Evolutionary conservation across 1,284 basidiomycete genomes (phyloP), one percentile per base, ranked within the genome.

Genomic region (Ganoderma lingzhi): DNA sequence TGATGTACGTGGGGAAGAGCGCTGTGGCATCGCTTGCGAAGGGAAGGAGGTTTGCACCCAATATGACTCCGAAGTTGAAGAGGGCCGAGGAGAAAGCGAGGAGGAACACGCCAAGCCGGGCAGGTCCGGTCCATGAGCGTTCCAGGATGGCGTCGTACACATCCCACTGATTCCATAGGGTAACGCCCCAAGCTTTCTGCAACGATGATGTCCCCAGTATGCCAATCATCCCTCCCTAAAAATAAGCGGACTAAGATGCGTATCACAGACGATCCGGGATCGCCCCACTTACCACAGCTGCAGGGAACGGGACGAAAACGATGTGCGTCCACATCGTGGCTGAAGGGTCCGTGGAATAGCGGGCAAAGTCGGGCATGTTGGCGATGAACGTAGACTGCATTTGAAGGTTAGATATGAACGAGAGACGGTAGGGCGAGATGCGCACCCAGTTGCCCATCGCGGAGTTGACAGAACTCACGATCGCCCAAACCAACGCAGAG

Each of bases 51-150:
- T 79, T 80, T 48, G 78, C 81, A 58, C 77, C 83, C 68, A 85
- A 82, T 76, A 84, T 84, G 62, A 82, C 82, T 19, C 83, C 83
- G 68, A 85, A 79, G 67, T 83, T 84, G 53, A 82, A 83, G 10
- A 86, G 73, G 5, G 80, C 80, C 72, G 84, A 84, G 39, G 77
- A 79, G 69, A 85, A 80, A 0, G 81, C 80, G 19, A 81, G 81
- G 64, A 87, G 82, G 80, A 87, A 87, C 58, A 83, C 82, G 39
- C 84, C 84, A 2, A 84, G 63, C 10, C 74, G 74, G 59, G 71
- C 70, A 17, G 67, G 64, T 8, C 70, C 70, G 8, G 69, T 71
- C 68, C 65, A 75, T 12, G 69, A 70, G 48, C 65, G 75, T 37
- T 71, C 74, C 56, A 75, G 75, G 65, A 76, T 76, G n/a, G 72